Conservation (phyloP, 495 filamentous ascomycete genomes). For the Penicillium dipodomyicola region DNA sequence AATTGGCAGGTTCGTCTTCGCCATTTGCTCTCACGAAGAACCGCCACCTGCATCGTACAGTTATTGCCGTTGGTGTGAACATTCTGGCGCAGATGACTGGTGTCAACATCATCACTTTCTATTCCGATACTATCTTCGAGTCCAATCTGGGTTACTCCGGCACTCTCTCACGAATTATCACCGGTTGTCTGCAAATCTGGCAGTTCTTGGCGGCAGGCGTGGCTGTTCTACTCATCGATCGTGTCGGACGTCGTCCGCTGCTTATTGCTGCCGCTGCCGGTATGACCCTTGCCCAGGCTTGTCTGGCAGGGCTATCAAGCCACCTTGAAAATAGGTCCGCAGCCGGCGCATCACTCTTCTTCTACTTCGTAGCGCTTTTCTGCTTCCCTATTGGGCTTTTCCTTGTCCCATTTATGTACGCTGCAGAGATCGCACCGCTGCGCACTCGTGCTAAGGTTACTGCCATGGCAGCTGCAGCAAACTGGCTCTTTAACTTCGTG, state of each 20-base stretch:
- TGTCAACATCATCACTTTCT: conserved; percentile 32
- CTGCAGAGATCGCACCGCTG: conserved; percentile 62
- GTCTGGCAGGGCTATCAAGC: conserved; percentile 43
- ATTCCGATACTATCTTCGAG: conserved; percentile 27
- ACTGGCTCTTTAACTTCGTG: conserved; percentile 33
- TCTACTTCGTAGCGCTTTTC: conserved; percentile 62
- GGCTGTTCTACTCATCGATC: conserved; percentile 29
- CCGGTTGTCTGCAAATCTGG: conserved; percentile 30
- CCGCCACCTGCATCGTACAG: conserved; percentile 27
- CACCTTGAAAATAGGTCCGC: conserved; percentile 30
- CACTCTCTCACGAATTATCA: conserved; percentile 23
- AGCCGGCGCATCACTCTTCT: conserved; percentile 43
- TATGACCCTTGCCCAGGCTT: conserved; percentile 58
- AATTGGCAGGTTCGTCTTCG: conserved; percentile 13
- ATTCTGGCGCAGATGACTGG: conserved; percentile 31
- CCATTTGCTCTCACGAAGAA: conserved; percentile 33
- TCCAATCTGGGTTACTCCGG: conserved; percentile 19
- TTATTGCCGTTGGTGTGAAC: conserved; percentile 25
- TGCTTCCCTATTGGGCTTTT: conserved; percentile 68
- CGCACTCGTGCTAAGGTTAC: conserved; percentile 60
- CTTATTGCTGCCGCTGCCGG: conserved; percentile 63
- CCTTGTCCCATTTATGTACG: conserved; percentile 62
- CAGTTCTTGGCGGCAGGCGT: conserved; percentile 26
- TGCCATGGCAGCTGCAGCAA: conserved; percentile 51
- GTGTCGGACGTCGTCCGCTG: conserved; percentile 40